Evolutionary conservation across 495 filamentous ascomycete species (phyloP), one percentile per base, ranked within the genome.

Genomic region (Aspergillus heteromorphus): DNA sequence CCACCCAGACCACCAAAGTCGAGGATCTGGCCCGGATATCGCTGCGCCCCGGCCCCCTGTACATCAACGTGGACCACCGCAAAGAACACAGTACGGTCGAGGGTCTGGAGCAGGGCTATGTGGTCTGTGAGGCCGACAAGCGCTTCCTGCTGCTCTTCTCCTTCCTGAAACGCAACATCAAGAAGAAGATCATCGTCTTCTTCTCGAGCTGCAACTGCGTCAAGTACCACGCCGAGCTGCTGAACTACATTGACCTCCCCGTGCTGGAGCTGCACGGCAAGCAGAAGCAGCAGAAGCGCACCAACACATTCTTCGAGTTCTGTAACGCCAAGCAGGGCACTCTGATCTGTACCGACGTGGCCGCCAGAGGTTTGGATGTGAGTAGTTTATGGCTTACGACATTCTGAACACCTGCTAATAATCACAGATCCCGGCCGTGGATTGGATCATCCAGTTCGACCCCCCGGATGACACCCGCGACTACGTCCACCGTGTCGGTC

Each of bases 141-240:
- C 85, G 93, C 30, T 98, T 98, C 78, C 72, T 96, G 13, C 79
- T 98, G 8, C 82, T 98, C 41, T 98, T 97, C 78, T 91, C 91
- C 0, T 97, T 98, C 79, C 76, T 98, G 31, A 96, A 96, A 76
- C 83, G 86, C 62, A 89, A 87, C 72, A 77, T 86, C 61, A 86
- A 87, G 67, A 97, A 96, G 80, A 97, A 97, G 77, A 87, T 95
- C 58, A 96, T 98, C 57, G 92, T 98, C 38, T 97, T 98, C 78
- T 88, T 96, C 72, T 91, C 87, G 36, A 92, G 87, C 67, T 97
- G 93, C 64, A 90, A 88, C 60, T 92, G 87, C 49, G 93, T 97
- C 51, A 95, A 95, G 63, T 96, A 95, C 73, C 88, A 96, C 72
- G 82, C 89, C 13, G 93, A 98, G 63, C 83, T 97, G 1, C 80